Evolutionary conservation across 2,329 filamentous ascomycete species (phyloP), one percentile per base, ranked within the genome.

Genomic region (Fusarium circinatum): DNA sequence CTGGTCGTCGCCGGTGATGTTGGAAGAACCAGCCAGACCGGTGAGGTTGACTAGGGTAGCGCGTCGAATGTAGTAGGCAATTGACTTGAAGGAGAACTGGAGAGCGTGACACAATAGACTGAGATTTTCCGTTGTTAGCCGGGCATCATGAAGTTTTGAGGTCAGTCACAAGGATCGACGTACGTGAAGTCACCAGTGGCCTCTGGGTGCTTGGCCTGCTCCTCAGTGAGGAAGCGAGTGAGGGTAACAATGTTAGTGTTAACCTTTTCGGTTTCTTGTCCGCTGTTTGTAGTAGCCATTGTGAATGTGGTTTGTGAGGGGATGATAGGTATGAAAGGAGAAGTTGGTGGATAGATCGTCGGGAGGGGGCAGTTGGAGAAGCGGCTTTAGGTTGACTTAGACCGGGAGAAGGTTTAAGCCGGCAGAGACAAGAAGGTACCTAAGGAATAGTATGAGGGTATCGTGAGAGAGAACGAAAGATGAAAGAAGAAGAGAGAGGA

Each of bases 11-110:
- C 96, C 96, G 7, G 96, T 98, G 61, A 89, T 94, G 86, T 99
- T 99, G 76, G 95, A 94, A 69, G 96, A 96, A 68, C 96, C 96
- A 71, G 96, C 96, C 55, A 99, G 91, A 70, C 96, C 96, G 59
- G 94, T 97, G 71, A 99, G 90, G 87, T 98, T 98, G 86, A 98
- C 96, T 75, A 99, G 88, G 30, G 94, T 96, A 41, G 96, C 95
- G 83, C 96, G 93, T 79, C 96, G 95, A 84, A 99, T 99, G 88
- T 98, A 99, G 89, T 98, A 98, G 79, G 96, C 94, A 84, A 99
- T 99, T 76, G 94, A 97, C 88, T 99, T 99, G 92, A 99, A 99
- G 75, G 96, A 96, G 88, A 98, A 99, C 85, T 98, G 96, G 68
- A 99, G 93, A 69, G 96, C 95, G 83, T 99, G 96, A 89, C 95